These are phyloP conservation scores for Ceratocystis variospora DNA, from an alignment of 2,329 filamentous ascomycete genomes.

Conservation along the genomic window DNA sequence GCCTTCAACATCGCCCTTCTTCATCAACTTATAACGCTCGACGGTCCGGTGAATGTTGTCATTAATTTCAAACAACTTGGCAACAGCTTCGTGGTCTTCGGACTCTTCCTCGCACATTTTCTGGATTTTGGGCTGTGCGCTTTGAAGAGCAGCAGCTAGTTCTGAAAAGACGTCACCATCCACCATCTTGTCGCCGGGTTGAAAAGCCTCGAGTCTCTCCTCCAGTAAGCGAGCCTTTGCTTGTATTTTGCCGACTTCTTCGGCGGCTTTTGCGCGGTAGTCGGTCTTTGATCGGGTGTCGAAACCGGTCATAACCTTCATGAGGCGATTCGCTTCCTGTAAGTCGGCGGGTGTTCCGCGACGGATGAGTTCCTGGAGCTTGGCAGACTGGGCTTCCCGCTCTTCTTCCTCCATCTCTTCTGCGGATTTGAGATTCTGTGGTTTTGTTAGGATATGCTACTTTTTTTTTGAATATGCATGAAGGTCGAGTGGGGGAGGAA, in stretches of 20 bases:
- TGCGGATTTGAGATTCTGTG: conserved; percentile 78
- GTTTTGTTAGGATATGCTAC: conserved; percentile 3
- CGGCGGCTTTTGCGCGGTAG: conserved; percentile 92
- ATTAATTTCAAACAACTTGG: conserved; percentile 91
- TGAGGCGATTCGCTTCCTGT: conserved; percentile 90
- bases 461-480: background rate
- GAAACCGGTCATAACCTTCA: conserved; percentile 99
- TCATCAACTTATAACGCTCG: conserved; percentile 87
- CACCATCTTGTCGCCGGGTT: conserved; percentile 62
- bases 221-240: conserved; percentile 87
- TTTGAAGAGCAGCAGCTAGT: conserved; percentile 75
- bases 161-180: conserved; percentile 63
- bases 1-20: conserved; percentile 79
- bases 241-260: conserved; percentile 88
- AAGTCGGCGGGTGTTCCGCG: conserved; percentile 83
- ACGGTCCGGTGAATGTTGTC: conserved; percentile 97
- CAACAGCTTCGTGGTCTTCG: conserved; percentile 88
- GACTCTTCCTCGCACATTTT: conserved; percentile 99
- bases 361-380: conserved; percentile 90
- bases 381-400: conserved; percentile 86
- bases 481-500: background rate
- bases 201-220: conserved; percentile 77
- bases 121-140: conserved; percentile 94
- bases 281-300: conserved; percentile 93
- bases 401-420: conserved; percentile 99